Evolutionary conservation across 805 yeast species (phyloP).

Genomic region (Saccharomycopsis vini): DNA sequence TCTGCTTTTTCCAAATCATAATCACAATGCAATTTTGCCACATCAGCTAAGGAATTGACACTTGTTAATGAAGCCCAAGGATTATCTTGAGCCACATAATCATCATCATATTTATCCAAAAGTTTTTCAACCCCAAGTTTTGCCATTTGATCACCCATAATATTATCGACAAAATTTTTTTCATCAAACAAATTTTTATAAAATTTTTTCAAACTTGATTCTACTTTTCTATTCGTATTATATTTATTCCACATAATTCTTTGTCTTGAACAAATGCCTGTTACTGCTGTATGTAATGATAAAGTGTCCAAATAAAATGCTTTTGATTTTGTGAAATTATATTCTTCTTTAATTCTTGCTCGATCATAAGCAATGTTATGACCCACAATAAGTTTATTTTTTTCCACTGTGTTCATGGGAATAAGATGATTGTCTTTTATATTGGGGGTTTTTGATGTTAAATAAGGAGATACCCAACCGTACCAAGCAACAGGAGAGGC

Average conservation of each 20-base stretch:
- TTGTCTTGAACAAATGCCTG: slow-evolving; percentile 91
- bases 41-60: slow-evolving; percentile 70
- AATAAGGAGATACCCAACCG: slow-evolving; percentile 86
- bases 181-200: slow-evolving; percentile 21
- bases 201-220: slow-evolving; percentile 10
- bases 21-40: slow-evolving; percentile 70
- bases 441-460: slow-evolving; percentile 41
- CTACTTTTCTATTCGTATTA: slow-evolving; percentile 28
- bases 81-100: slow-evolving; percentile 37
- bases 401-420: slow-evolving; percentile 51
- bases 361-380: slow-evolving; percentile 89
- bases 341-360: slow-evolving; percentile 79
- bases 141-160: slow-evolving; percentile 9
- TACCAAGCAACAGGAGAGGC: slow-evolving; percentile 78
- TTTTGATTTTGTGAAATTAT: slow-evolving; percentile 53
- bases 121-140: slow-evolving; percentile 21
- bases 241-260: slow-evolving; percentile 67
- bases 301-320: slow-evolving; percentile 84
- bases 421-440: slow-evolving; percentile 51
- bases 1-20: slow-evolving; percentile 54
- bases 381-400: slow-evolving; percentile 61
- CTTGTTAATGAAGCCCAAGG: slow-evolving; percentile 83
- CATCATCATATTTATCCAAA: slow-evolving; percentile 23
- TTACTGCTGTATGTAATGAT: slow-evolving; percentile 83
- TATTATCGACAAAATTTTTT: slow-evolving; percentile 8